Evolutionary conservation across 139 green algal species (phyloP), one percentile per base, ranked within the genome.

Genomic region (Gonium pectorale): DNA sequence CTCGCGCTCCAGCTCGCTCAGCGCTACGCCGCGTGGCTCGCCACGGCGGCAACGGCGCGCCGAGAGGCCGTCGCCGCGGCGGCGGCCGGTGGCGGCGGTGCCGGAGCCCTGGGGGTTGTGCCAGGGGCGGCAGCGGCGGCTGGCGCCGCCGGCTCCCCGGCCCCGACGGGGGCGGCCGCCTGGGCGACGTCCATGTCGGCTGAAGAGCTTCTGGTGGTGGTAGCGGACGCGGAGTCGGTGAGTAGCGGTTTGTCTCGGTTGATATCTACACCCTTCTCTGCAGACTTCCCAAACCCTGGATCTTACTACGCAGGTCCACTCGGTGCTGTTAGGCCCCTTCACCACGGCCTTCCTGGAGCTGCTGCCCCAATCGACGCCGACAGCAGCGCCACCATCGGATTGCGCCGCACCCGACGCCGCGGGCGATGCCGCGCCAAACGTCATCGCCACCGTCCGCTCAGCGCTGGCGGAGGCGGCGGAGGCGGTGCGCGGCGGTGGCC

Each of bases 1-100:
- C 91, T 99, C 21, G 89, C 87, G 15, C 89, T 97, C 69, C 95
- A 98, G 90, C 87, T 98, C 63, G 52, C 96, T 40, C 80, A 91
- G 26, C 91, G 97, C 1, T 98, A 96, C 87, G 67, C 71, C 33
- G 69, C 83, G 4, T 98, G 94, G 95, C 46, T 96, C 15, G 22
- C 17, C 2, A 81, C 64, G 0, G 81, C 86, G 0, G 26, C 88
- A 13, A 43, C 63, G n/a, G 81, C 77, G 37, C 78, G 89, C 11
- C 44, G 83, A 5, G 66, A 88, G 38, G 81, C 74, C 35, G 70
- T 59, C 31, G 37, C 49, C 29, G 56, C 68, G 59, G 77, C 51
- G 52, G 79, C 64, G n/a, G 41, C 40, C 24, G 69, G 63, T 11
- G 70, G 19, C 5, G 43, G 15, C 5, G 43, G 15, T 1, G 56